Evolutionary conservation across 176 grass and related monocot genomes (phyloP), one percentile per base, ranked within the genome.

Genomic region (Dendrocalamus sinicus): DNA sequence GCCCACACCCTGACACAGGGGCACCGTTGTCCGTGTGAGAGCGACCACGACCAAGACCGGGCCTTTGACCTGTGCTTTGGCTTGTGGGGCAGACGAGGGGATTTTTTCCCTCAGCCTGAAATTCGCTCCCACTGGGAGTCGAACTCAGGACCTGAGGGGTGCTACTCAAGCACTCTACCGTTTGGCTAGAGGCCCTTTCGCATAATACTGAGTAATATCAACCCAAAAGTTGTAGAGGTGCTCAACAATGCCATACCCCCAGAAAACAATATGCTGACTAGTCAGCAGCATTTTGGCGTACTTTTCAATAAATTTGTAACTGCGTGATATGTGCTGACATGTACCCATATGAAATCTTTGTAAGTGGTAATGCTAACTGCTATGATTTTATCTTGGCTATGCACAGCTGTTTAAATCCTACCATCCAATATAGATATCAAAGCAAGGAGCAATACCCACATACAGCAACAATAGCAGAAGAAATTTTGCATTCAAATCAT

Each of bases 231-330:
- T 50, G 65, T 46, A 58, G 1, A 83, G 70, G 8, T 76, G 61
- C 54, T 53, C 37, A 87, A 57, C 26, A 87, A 32, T 72, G 67
- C n/a, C 47, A 84, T 78, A 52, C 47, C 41, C 43, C 46, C 10
- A 58, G 20, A 44, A 19, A 50, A 54, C 47, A 53, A 74, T 44
- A 80, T 14, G 57, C 26, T 40, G 32, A 14, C 17, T 30, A 62
- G 20, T 37, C 37, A 86, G 64, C 52, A 73, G 51, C 58, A 76
- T 22, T 85, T 81, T 30, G 70, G 5, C 50, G 12, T 19, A 78
- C 16, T 53, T 66, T 72, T 30, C 24, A 47, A 47, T 75, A 65
- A 84, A 17, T 60, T n/a, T 28, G 9, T 24, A 80, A 61, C 12
- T 39, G 43, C n/a, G 58, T 41, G 44, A 26, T 81, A 39, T 48